A percentile compares a stretch with the other conserved stretches of the same genome.
These are phyloP conservation scores for Periconia digitata DNA, from an alignment of 2,329 filamentous ascomycete genomes.

Conservation along the genomic window DNA sequence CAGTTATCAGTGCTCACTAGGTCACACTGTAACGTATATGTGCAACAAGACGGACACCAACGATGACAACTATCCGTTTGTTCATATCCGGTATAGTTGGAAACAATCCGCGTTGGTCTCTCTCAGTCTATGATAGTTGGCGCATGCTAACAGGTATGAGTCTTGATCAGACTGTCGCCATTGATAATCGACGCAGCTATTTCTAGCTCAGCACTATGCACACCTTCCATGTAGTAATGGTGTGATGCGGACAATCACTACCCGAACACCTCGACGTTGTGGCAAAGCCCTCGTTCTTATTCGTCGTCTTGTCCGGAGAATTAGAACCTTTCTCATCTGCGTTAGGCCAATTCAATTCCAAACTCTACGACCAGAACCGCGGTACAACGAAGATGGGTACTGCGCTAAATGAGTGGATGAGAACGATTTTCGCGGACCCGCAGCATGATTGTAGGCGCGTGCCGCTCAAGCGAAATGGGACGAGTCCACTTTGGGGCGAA, in stretches of 20 bases:
- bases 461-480: background rate
- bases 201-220: background rate
- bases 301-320: background rate
- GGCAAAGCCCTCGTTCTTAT: background rate
- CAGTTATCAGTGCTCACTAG: too few species aligned
- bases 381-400: too few species aligned
- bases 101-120: too few species aligned
- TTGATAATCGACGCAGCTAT: background rate
- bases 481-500: background rate
- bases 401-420: background rate
- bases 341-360: background rate
- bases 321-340: background rate
- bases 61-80: too few species aligned
- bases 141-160: too few species aligned
- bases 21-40: too few species aligned
- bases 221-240: background rate
- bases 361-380: background rate
- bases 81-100: too few species aligned
- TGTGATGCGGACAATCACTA: background rate
- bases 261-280: background rate
- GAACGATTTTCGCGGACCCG: background rate
- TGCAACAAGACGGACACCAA: too few species aligned
- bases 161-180: too few species aligned
- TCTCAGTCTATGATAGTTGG: too few species aligned
- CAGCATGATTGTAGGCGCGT: background rate